Evolutionary conservation across 1,284 basidiomycete genomes (phyloP), one percentile per base, ranked within the genome.

Genomic region (Ceratobasidium sp.): DNA sequence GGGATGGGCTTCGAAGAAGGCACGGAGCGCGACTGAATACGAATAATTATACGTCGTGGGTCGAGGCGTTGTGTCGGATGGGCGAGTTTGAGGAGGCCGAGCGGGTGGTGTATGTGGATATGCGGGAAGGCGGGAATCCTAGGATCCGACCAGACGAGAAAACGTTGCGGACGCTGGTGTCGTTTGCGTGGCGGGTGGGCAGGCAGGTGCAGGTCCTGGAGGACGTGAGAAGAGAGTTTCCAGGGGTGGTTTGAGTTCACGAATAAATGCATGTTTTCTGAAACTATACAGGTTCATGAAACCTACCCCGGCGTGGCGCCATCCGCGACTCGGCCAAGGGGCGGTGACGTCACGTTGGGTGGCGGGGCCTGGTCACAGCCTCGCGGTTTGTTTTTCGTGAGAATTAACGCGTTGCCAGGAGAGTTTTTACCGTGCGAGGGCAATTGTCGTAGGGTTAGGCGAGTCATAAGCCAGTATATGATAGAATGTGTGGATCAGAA

Each of bases 21-120:
- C 66, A 69, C 18, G 67, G 55, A 1, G 44, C 28, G 13, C 56
- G 20, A 23, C 23, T 73, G 44, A 77, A 67, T 20, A 58, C n/a
- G 55, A 79, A 79, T n/a, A 77, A 79, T 42, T 79, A 69, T 20
- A 70, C 66, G 1, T 69, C 78, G 12, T 68, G 73, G 58, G 71
- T 79, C 39, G 78, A 79, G 46, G 56, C 66, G 40, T 51, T 68
- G 9, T 76, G 73, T 49, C 78, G 78, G n/a, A 44, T 77, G 68
- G 78, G 78, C 0, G 64, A 71, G 49, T 79, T 77, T 55, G 60
- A 75, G 2, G 58, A 56, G 44, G 78, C 75, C 33, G 58, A 77
- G 44, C n/a, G 56, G 18, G 68, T 77, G 40, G 76, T 70, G 33
- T 79, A 77, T 58, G 56, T 58, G 53, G 78, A 79, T 33, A 79